phyloP scores from a whole-genome alignment of 306 rosid species.

The Cercis canadensis region DNA sequence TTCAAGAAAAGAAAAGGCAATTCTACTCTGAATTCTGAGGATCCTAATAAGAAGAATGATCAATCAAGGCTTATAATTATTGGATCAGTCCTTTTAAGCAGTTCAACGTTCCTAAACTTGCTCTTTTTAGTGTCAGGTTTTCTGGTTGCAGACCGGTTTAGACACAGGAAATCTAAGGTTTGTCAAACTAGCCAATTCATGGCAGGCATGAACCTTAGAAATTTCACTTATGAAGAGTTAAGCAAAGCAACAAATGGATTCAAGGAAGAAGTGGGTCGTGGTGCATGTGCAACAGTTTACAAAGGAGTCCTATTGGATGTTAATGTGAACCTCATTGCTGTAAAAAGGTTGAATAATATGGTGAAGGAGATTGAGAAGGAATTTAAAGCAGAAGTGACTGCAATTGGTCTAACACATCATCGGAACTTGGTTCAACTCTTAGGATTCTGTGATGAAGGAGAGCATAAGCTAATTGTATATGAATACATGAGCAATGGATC shows the following conservation, averaged over 20 bases:
- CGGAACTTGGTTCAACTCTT: too few relatives aligned
- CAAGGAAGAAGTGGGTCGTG: constrained; percentile 31
- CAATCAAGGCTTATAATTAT: not conserved
- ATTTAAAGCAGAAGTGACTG: too few relatives aligned
- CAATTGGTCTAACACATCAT: too few relatives aligned
- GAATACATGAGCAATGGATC: too few relatives aligned
- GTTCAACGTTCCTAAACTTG: constrained; percentile 6
- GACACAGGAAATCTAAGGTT: not conserved
- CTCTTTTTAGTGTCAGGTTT: not conserved
- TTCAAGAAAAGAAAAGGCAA: constrained; percentile 17
- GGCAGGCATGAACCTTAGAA: constrained; percentile 9
- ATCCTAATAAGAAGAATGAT: not conserved
- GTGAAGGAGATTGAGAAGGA: too few relatives aligned
- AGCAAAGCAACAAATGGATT: constrained; percentile 32
- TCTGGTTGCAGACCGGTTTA: not conserved
- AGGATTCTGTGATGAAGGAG: constrained; percentile 16
- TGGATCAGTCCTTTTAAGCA: constrained; percentile 17
- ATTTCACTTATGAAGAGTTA: constrained; percentile 29
- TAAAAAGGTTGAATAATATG: not conserved
- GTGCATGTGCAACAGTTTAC: constrained; percentile 29
- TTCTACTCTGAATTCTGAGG: not conserved
- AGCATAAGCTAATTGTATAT: too few relatives aligned
- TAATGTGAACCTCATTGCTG: too few relatives aligned
- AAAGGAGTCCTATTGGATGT: constrained; percentile 9
- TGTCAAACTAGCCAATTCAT: constrained; percentile 4